Conservation (phyloP, 441 rosid genomes). For the Jatropha podagrica region DNA sequence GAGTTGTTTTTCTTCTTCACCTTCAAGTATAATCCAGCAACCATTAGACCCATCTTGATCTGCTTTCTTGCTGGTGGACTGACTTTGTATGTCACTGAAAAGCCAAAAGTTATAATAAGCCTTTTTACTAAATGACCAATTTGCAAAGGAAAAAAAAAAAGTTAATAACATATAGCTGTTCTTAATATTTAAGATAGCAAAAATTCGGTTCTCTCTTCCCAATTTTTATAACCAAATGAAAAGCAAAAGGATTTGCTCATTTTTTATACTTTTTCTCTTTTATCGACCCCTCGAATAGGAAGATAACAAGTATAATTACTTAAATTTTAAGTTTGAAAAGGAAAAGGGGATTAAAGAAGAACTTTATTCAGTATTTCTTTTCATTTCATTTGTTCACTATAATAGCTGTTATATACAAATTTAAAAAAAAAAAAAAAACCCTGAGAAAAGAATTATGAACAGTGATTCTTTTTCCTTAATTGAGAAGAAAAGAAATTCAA, state of each 20-base stretch:
- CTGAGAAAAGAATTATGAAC: not conserved
- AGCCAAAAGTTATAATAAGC: not conserved
- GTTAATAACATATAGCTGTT: too few species aligned
- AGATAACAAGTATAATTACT: constrained; percentile 4
- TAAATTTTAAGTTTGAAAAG: constrained; percentile 20
- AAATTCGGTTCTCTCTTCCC: too few species aligned
- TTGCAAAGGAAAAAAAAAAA: not conserved
- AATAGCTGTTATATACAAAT: not conserved
- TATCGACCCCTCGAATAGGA: not conserved
- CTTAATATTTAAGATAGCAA: too few species aligned
- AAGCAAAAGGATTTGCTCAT: too few species aligned
- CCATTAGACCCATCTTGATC: constrained; percentile 28
- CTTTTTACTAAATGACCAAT: too few species aligned
- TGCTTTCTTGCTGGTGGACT: constrained; percentile 35
- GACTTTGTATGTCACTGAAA: constrained; percentile 41
- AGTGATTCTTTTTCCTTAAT: not conserved
- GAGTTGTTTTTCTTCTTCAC: constrained; percentile 33
- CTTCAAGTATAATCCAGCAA: constrained; percentile 31
- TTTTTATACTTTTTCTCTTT: not conserved
- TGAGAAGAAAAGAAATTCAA: constrained; percentile 13
- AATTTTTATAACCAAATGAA: too few species aligned
- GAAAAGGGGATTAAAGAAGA: constrained; percentile 9
- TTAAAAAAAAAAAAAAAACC: not conserved
- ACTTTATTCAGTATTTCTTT: constrained; percentile 5
- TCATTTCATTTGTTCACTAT: not conserved